A percentile compares a stretch with the other conserved stretches of the same genome.
Conservation (phyloP, 768 basidiomycete species). For the Phlebiopsis flavidoalba region DNA sequence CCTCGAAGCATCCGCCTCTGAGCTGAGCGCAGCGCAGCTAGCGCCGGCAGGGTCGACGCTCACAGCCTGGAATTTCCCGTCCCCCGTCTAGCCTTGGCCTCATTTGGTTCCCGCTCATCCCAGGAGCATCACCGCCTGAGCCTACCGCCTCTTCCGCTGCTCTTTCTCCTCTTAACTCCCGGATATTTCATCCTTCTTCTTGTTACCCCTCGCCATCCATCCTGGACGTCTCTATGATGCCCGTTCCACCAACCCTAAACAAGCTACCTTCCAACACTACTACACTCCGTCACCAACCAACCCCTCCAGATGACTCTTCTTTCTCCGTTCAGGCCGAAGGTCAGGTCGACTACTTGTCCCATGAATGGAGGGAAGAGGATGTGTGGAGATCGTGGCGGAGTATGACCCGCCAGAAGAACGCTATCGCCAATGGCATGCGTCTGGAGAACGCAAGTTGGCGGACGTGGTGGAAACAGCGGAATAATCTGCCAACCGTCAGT, state of each 20-base stretch:
- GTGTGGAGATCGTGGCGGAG: conserved; percentile 98
- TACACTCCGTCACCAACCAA: conserved; percentile 57
- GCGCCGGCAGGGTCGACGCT: conserved; percentile 7
- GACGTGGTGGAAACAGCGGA: conserved; percentile 99
- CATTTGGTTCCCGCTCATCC: conserved; percentile 8
- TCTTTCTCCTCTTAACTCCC: conserved; percentile 12
- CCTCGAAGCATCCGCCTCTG: neutral
- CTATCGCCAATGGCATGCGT: conserved; percentile 90
- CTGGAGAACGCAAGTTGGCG: conserved; percentile 98
- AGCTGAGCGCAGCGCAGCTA: conserved; percentile 11
- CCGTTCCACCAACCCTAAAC: conserved; percentile 23
- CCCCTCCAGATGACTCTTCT: conserved; percentile 65
- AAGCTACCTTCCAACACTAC: conserved; percentile 64
- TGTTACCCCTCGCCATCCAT: conserved; percentile 5
- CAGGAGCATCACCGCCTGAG: conserved; percentile 14
- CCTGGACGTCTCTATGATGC: conserved; percentile 16
- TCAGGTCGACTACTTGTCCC: conserved; percentile 98
- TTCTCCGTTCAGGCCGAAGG: conserved; percentile 82
- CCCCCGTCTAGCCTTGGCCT: conserved; percentile 10
- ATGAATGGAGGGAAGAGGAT: conserved; percentile 97
- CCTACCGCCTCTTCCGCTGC: conserved; percentile 7
- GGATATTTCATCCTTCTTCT: neutral
- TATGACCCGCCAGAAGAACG: conserved; percentile 98
- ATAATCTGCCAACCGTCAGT: conserved; percentile 89
- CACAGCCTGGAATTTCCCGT: conserved; percentile 11